Conservation (phyloP, 176 grass and related monocot species). For the Bolboschoenus planiculmis region DNA sequence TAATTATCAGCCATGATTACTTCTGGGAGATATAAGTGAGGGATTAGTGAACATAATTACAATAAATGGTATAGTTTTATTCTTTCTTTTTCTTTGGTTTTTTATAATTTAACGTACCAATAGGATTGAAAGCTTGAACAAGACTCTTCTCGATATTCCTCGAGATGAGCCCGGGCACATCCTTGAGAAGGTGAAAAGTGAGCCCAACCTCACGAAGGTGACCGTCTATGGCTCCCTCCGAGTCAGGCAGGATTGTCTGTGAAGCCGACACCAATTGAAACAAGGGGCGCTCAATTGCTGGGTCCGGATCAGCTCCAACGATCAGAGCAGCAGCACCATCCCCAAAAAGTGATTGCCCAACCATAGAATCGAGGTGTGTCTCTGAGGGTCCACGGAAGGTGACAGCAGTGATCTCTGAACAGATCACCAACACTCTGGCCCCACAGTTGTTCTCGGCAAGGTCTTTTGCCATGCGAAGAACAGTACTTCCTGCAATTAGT, state of each 20-base stretch:
- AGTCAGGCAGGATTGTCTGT: slow-evolving; percentile 1
- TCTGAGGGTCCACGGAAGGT: slow-evolving; percentile 5
- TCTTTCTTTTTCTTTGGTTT: too few relatives aligned
- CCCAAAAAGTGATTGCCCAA: neutral
- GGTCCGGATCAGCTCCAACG: neutral
- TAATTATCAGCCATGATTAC: neutral
- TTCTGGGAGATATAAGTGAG: neutral
- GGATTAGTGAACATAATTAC: neutral
- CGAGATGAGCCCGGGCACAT: neutral
- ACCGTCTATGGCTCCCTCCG: neutral
- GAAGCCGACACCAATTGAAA: neutral
- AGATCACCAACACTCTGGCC: slow-evolving; percentile 6
- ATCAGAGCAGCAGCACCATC: neutral
- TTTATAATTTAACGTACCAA: neutral
- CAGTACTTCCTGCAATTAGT: neutral
- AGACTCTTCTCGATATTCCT: slow-evolving; percentile 1
- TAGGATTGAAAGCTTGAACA: neutral
- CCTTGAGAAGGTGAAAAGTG: slow-evolving; percentile 1
- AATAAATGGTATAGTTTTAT: neutral
- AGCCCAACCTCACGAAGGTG: slow-evolving; percentile 2
- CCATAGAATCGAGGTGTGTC: slow-evolving; percentile 1
- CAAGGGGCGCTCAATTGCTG: neutral
- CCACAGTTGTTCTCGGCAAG: slow-evolving; percentile 7
- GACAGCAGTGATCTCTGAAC: slow-evolving; percentile 1
- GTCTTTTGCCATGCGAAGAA: slow-evolving; percentile 1